phyloP scores from a whole-genome alignment of 768 basidiomycete genomes.

The Termitomyces sp. region DNA sequence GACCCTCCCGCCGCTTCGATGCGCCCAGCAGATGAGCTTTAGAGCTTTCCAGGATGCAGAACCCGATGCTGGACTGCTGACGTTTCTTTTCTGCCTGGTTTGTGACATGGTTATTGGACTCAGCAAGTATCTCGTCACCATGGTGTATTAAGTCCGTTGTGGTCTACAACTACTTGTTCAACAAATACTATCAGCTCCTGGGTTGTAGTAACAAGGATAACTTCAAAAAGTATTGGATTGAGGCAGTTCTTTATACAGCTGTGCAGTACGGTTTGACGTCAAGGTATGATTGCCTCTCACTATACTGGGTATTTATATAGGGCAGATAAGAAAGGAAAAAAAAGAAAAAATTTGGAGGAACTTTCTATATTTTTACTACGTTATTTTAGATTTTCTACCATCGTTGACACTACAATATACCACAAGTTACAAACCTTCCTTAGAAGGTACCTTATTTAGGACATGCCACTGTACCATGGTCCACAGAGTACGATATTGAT shows the following conservation, averaged over 20 bases:
- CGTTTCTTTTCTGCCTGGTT: background rate
- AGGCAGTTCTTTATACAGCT: background rate
- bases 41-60: background rate
- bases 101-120: background rate
- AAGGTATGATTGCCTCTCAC: too few relatives aligned
- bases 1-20: slow-evolving; percentile 4
- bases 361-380: too few relatives aligned
- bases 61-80: slow-evolving; percentile 2
- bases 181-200: background rate
- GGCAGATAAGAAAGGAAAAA: too few relatives aligned
- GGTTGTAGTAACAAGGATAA: background rate
- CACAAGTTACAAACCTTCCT: background rate
- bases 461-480: too few relatives aligned
- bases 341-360: too few relatives aligned
- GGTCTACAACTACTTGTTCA: background rate
- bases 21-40: slow-evolving; percentile 18
- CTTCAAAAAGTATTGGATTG: background rate
- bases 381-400: too few relatives aligned
- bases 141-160: background rate
- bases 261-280: background rate
- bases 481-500: too few relatives aligned
- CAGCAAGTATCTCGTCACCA: background rate
- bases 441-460: background rate
- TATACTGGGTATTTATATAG: too few relatives aligned
- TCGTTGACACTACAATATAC: too few relatives aligned